Evolutionary conservation across 2,329 filamentous ascomycete species (phyloP), one percentile per base, ranked within the genome.

Genomic region (Aspergillus proliferans): DNA sequence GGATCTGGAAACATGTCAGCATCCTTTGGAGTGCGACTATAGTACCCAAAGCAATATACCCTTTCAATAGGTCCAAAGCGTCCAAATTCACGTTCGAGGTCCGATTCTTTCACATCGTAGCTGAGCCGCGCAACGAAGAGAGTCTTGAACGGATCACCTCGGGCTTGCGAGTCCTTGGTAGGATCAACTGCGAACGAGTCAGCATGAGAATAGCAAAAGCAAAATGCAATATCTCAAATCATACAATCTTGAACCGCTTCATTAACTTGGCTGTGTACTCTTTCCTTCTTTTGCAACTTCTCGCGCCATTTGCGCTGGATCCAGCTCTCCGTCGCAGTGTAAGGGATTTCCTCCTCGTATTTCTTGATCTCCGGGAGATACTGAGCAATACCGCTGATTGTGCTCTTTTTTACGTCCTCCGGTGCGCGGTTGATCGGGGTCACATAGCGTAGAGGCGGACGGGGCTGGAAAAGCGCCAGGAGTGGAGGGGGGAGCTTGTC

Each of bases 401-500:
- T 74, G 52, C 84, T 81, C 15, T 88, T 94, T 67, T 79, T 84
- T 61, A 88, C 86, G 58, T 91, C 82, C 71, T 93, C 88, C 9
- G 91, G 86, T 53, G 91, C 82, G 68, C 87, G 79, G 71, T 97
- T 92, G 60, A 80, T 78, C 6, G 90, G 88, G 52, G 87, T 86
- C 52, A 95, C 83, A 80, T 88, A 97, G 71, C 90, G 87, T 67
- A 97, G 76, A 51, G 92, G 87, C 60, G 93, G 93, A 52, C 93
- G 88, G 67, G 93, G 88, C 73, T 92, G 88, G 76, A 98, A 98
- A 59, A 97, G 88, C 72, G 88, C 87, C 62, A 97, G 80, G 51
- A 97, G 81, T 68, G 95, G 92, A 48, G 87, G 88, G 50, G 93
- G 92, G 18, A 98, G 86, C 73, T 94, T 93, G 79, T 96, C 92